Base-by-base conservation (phyloP, 1,139 yeast genomes). In the Pichia sp. region DNA sequence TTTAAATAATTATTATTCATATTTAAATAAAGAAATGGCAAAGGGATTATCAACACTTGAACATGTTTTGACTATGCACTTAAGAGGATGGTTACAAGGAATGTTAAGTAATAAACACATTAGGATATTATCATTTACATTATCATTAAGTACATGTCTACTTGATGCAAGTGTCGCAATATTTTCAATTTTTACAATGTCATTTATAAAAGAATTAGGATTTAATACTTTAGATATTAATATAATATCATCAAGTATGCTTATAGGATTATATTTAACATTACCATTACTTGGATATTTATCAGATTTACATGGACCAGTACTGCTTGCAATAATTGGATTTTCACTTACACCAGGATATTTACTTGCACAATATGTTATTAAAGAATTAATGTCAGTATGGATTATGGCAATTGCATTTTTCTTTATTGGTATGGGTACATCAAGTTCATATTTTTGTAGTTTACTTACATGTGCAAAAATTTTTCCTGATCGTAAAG, bases 241-340 rank as follows among this genome's bases (percentile, higher is more conserved):
- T 65, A 65, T 79, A 49, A 78, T 92, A 20, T 85, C 95, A 6
- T 82, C 90, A 34, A 69, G 78, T 24, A 80, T 86, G 35, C 84
- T 86, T 29, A 65, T 85, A 43, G 97, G 97, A 2, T 80, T 87
- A 79, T 92, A 92, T 62, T 64, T 89, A 45, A 82, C 94, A 20
- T 77, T 90, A 6, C 97, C 97, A 0, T 60, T 82, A 0, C 66
- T 90, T 39, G 98, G 98, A 0, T 79, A 84, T 54, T 64, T 86
- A 40, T 90, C 95, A 1, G 97, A 92, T 62, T 68, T 79, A 26
- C 85, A 83, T 58, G 96, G 97, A 0, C 94, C 96, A 1, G 83
- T 86, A 12, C 60, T 84, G 26, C 64, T 90, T 39, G 80, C 92
- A 4, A 55, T 82, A 24, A 59, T 85, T 29, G 77, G 94, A 22